A percentile compares a stretch with the other conserved stretches of the same genome.
These are phyloP conservation scores for Ceratobasidium sp. DNA, from an alignment of 1,284 basidiomycete genomes.

Conservation along the genomic window DNA sequence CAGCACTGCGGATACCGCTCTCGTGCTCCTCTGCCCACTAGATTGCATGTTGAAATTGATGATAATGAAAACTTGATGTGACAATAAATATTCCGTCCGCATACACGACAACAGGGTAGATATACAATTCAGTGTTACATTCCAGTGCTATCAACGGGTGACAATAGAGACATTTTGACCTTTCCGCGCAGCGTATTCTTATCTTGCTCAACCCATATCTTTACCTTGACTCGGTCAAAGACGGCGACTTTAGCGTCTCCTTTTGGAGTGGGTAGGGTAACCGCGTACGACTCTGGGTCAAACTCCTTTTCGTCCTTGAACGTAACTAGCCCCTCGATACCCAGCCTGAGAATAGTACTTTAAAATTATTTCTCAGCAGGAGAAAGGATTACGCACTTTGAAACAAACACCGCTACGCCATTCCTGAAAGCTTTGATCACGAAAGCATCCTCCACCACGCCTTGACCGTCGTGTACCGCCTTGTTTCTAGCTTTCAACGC, in stretches of 20 bases:
- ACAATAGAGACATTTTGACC: slow-evolving; percentile 88
- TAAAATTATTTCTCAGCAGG: slow-evolving; percentile 16
- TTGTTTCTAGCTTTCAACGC: slow-evolving; percentile 79
- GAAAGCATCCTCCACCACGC: slow-evolving; percentile 86
- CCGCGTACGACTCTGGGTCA: slow-evolving; percentile 90
- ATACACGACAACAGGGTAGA: not conserved
- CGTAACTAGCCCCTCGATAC: slow-evolving; percentile 92
- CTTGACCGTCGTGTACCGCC: slow-evolving; percentile 43
- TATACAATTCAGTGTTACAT: slow-evolving; percentile 4
- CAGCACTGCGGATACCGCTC: not conserved
- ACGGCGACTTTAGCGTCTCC: slow-evolving; percentile 73
- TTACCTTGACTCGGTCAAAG: slow-evolving; percentile 92
- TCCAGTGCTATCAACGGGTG: slow-evolving; percentile 65
- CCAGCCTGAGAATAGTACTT: slow-evolving; percentile 68
- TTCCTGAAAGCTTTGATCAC: slow-evolving; percentile 96
- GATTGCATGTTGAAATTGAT: not conserved
- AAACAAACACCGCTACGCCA: slow-evolving; percentile 95
- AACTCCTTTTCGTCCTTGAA: slow-evolving; percentile 91
- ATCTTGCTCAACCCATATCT: slow-evolving; percentile 94
- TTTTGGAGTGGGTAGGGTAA: slow-evolving; percentile 70
- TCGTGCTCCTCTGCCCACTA: not conserved
- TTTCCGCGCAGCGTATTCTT: slow-evolving; percentile 92
- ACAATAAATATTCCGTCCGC: not conserved
- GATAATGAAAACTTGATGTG: too few relatives aligned
- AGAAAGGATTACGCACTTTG: slow-evolving; percentile 69